These are phyloP conservation scores for Teratosphaeria zuluensis DNA, from an alignment of 2,329 filamentous ascomycete species.

Conservation along the genomic window DNA sequence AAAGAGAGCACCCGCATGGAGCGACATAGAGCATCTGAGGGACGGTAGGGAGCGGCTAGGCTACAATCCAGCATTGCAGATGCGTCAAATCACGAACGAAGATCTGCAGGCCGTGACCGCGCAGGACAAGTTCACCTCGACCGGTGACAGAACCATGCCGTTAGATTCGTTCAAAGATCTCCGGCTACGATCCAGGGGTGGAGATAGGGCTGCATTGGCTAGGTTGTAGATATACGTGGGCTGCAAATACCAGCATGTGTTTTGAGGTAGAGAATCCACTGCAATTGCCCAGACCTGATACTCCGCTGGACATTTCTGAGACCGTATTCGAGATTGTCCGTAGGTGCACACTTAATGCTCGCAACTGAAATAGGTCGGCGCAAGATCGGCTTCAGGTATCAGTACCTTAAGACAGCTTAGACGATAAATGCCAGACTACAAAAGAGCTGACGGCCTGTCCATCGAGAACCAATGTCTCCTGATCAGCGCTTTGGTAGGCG, in stretches of 20 bases:
- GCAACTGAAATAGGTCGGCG: too few relatives aligned
- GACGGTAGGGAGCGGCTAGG: slow-evolving; percentile 19
- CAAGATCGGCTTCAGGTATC: too few relatives aligned
- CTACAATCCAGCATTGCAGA: slow-evolving; percentile 17
- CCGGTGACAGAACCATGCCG: neutral
- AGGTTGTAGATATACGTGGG: slow-evolving; percentile 9
- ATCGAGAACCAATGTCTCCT: too few relatives aligned
- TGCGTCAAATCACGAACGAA: slow-evolving; percentile 12
- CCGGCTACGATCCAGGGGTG: slow-evolving; percentile 11
- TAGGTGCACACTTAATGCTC: too few relatives aligned
- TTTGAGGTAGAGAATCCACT: neutral
- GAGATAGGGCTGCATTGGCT: slow-evolving; percentile 20
- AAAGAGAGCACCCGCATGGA: slow-evolving; percentile 10
- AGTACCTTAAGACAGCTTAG: too few relatives aligned
- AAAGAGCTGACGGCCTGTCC: too few relatives aligned
- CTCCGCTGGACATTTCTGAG: neutral
- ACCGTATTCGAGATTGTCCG: neutral
- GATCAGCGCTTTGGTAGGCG: too few relatives aligned
- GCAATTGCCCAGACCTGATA: neutral
- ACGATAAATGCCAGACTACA: too few relatives aligned
- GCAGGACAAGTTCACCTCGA: slow-evolving; percentile 7
- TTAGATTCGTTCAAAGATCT: slow-evolving; percentile 3
- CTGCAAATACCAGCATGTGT: neutral
- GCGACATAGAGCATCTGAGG: slow-evolving; percentile 14
- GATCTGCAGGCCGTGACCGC: slow-evolving; percentile 16